Evolutionary conservation across 1,284 basidiomycete genomes (phyloP), one percentile per base, ranked within the genome.

Genomic region (Peniophora sp.): DNA sequence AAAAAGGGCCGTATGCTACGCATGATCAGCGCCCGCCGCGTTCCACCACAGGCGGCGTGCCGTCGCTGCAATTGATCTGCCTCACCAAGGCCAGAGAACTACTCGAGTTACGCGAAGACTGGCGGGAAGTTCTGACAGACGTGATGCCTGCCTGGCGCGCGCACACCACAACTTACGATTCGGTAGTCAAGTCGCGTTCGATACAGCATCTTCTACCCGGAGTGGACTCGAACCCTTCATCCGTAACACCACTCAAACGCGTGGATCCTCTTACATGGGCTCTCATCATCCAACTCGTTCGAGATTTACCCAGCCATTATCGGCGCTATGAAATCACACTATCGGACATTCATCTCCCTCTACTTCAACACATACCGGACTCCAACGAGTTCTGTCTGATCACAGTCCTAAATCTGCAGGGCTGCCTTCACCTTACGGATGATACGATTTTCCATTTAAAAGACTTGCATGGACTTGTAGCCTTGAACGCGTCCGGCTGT

Each of bases 191-290:
- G 53, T 56, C 16, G 55, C 62, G 39, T 62, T 63, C 38, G 67
- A 72, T 56, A 53, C 73, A 61, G 12, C 61, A 69, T 3, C 62
- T 75, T 52, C 60, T 75, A 44, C 63, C 68, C 39, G n/a, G 20
- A 47, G 59, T 59, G 50, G 62, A 63, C 50, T 5, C 27, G 52
- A 65, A 35, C 52, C 56, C 47, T 51, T 45, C 43, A 52, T 22
- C 19, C 53, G 25, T 53, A 56, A 14, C 35, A 49, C n/a, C 60
- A 62, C 43, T 63, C 11, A 52, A 70, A 51, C 58, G 65, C 52
- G 48, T 64, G 2, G 77, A 84, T 56, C 83, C 85, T 0, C 69
- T 73, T 11, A 64, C 85, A 11, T 87, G 85, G 83, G 78, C 74
- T 0, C 66, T 73, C 11, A 52, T 89, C 24, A 66, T 75, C 2